A percentile compares a stretch with the other conserved stretches of the same genome.
Conservation (phyloP, 345 rosid genomes). For the Firmiana major region DNA sequence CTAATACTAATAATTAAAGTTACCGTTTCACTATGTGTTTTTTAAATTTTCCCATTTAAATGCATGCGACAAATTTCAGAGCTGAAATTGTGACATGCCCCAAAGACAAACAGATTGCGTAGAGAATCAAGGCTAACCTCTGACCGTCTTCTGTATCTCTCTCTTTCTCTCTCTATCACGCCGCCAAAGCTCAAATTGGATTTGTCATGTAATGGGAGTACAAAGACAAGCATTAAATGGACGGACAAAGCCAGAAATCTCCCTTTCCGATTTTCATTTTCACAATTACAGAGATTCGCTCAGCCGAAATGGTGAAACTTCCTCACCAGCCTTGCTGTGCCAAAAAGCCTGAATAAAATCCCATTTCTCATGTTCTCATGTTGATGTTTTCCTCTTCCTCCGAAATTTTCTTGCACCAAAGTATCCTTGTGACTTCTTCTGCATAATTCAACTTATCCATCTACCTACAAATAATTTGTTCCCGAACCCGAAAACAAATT, state of each 20-base stretch:
- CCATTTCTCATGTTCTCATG: neutral
- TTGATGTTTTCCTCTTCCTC: neutral
- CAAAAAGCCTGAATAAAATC: neutral
- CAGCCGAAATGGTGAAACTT: slow-evolving; percentile 8
- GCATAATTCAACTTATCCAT: neutral
- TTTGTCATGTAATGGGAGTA: slow-evolving; percentile 4
- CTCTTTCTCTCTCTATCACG: neutral
- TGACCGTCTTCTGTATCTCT: neutral
- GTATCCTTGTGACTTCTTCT: neutral
- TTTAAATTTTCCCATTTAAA: too few species aligned
- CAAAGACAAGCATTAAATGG: slow-evolving; percentile 16
- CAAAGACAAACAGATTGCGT: neutral
- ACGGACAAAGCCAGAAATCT: neutral
- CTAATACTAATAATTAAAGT: too few species aligned
- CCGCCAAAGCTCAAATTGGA: slow-evolving; percentile 22
- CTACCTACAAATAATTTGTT: neutral
- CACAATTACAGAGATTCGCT: slow-evolving; percentile 20
- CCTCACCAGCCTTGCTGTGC: neutral
- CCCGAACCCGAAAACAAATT: neutral
- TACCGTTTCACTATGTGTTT: too few species aligned
- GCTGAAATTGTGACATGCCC: neutral
- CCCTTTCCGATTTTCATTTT: slow-evolving; percentile 15
- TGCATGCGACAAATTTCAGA: neutral
- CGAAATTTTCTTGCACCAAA: neutral
- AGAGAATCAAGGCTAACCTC: neutral